phyloP scores from a whole-genome alignment of 2,329 filamentous ascomycete genomes.

The Cladorrhinum sp. region DNA sequence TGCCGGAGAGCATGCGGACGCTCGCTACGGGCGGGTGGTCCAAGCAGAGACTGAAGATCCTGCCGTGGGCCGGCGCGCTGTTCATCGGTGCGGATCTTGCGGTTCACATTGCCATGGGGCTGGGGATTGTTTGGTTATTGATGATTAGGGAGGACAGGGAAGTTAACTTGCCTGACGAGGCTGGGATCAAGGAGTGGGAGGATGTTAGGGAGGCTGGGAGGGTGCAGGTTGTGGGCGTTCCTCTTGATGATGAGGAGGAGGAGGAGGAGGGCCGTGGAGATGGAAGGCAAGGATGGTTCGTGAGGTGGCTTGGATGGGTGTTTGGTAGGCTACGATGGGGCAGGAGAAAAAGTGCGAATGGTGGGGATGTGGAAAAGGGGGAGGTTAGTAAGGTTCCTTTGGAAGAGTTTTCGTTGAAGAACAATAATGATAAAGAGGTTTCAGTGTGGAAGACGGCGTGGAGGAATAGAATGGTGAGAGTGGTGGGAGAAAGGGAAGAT shows the following conservation, averaged over 20 bases:
- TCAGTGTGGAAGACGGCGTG: background rate
- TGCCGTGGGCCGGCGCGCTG: constrained; percentile 22
- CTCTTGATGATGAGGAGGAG: background rate
- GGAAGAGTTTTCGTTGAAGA: background rate
- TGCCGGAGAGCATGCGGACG: constrained; percentile 20
- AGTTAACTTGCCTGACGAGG: background rate
- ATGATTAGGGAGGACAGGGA: background rate
- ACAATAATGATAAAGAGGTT: background rate
- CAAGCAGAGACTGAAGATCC: constrained; percentile 19
- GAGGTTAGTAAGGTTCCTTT: background rate
- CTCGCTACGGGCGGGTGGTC: constrained; percentile 21
- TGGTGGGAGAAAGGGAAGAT: background rate
- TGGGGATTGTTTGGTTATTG: constrained; percentile 4
- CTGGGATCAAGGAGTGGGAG: constrained; percentile 1
- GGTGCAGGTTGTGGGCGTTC: background rate
- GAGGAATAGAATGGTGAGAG: background rate
- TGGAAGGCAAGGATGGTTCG: background rate
- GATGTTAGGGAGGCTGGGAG: constrained; percentile 2
- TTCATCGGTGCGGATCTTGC: constrained; percentile 17
- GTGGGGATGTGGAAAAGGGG: background rate
- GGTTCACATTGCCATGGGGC: constrained; percentile 6
- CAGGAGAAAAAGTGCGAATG: background rate
- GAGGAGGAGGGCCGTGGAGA: too few species aligned
- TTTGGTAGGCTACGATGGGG: background rate
- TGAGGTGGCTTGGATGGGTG: background rate